phyloP scores from a whole-genome alignment of 2,329 filamentous ascomycete genomes.

The Furcasterigmium furcatum region DNA sequence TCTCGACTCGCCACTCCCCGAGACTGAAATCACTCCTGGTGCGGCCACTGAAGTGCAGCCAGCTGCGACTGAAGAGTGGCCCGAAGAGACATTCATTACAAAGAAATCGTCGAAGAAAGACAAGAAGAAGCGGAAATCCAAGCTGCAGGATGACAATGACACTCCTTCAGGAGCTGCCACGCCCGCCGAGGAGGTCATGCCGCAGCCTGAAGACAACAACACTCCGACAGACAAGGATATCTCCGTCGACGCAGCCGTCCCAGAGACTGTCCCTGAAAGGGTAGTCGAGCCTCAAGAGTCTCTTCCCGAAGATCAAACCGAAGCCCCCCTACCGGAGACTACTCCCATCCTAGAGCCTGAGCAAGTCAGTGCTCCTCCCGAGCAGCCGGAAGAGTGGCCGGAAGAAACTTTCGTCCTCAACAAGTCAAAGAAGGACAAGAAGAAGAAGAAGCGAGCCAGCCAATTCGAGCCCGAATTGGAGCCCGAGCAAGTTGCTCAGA shows the following conservation, averaged over 20 bases:
- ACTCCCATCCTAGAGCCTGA: not conserved
- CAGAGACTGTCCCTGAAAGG: not conserved
- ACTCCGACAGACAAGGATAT: not conserved
- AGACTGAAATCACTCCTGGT: not conserved
- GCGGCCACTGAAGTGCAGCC: not conserved
- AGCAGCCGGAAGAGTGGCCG: not conserved
- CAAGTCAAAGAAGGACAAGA: conserved; percentile 16
- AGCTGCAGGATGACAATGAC: conserved; percentile 3
- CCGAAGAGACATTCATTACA: not conserved
- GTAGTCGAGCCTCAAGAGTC: not conserved
- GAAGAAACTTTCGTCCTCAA: not conserved
- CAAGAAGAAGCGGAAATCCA: conserved; percentile 14
- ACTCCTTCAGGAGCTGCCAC: conserved; percentile 1
- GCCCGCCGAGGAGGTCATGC: conserved; percentile 1
- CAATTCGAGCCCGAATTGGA: conserved; percentile 3
- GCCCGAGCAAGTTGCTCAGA: not conserved
- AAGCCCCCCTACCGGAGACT: no score
- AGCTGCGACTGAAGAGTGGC: conserved; percentile 1
- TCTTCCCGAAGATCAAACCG: not conserved
- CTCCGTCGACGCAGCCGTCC: no score
- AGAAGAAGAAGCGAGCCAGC: conserved; percentile 8
- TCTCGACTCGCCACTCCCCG: not conserved
- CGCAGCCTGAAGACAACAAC: not conserved
- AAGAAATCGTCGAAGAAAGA: conserved; percentile 15
- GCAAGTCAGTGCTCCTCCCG: not conserved